These are phyloP conservation scores for Rusavskia elegans DNA, from an alignment of 495 filamentous ascomycete genomes.

Conservation along the genomic window DNA sequence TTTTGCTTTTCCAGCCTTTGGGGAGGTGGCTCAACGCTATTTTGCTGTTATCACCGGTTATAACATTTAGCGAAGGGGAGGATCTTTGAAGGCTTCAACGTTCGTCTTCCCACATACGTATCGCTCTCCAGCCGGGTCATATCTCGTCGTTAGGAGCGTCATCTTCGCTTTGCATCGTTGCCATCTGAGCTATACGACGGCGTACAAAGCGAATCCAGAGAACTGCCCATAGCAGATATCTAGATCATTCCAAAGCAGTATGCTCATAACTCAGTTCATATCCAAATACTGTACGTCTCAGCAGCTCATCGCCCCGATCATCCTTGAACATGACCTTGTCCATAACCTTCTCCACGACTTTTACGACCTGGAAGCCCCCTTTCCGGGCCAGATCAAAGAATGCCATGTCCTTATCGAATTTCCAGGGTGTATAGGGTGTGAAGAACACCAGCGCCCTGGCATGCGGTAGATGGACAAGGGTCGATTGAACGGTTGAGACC, in stretches of 20 bases:
- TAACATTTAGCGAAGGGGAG: background rate
- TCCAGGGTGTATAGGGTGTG: constrained; percentile 83
- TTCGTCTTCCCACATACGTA: background rate
- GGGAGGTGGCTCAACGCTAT: background rate
- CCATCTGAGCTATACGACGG: too few relatives aligned
- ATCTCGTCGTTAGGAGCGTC: too few relatives aligned
- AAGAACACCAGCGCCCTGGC: constrained; percentile 75
- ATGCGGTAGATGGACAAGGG: constrained; percentile 35
- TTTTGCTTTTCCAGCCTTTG: background rate
- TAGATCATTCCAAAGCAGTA: background rate
- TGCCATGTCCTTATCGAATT: constrained; percentile 62
- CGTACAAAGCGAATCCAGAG: background rate
- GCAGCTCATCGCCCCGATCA: constrained; percentile 63
- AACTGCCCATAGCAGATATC: background rate
- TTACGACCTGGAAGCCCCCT: constrained; percentile 53
- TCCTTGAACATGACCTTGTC: constrained; percentile 76
- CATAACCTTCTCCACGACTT: constrained; percentile 67
- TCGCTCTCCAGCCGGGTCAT: too few relatives aligned
- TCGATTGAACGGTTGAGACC: constrained; percentile 47
- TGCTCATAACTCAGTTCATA: constrained; percentile 37
- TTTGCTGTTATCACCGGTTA: background rate
- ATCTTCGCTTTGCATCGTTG: too few relatives aligned
- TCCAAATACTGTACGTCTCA: constrained; percentile 68
- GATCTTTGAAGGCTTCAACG: too few relatives aligned
- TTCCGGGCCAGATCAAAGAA: constrained; percentile 67